phyloP scores from a whole-genome alignment of 257 asterid species.

The Eucommia ulmoides region DNA sequence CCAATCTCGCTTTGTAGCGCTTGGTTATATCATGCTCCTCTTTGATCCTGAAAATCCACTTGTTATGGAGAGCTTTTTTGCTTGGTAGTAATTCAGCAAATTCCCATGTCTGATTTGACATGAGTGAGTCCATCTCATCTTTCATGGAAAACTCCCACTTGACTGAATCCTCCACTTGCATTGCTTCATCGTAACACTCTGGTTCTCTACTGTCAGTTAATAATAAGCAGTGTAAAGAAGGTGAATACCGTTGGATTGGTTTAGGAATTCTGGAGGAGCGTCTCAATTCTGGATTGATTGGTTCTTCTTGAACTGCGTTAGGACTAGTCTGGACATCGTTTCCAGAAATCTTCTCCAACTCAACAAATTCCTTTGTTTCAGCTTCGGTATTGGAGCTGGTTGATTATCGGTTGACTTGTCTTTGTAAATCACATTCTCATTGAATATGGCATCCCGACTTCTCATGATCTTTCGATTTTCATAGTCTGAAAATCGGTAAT shows the following conservation, averaged over 20 bases:
- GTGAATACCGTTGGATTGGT: neutral
- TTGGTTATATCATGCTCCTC: neutral
- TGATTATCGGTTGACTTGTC: neutral
- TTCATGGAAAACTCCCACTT: constrained; percentile 1
- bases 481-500: neutral
- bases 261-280: neutral
- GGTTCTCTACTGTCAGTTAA: neutral
- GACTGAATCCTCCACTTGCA: neutral
- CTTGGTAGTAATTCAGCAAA: neutral
- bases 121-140: neutral
- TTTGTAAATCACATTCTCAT: neutral
- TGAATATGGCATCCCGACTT: neutral
- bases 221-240: neutral
- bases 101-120: neutral
- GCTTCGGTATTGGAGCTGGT: neutral
- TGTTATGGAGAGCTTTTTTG: constrained; percentile 1
- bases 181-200: neutral
- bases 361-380: neutral
- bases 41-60: neutral
- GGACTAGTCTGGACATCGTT: neutral
- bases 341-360: neutral
- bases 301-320: neutral
- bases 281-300: neutral
- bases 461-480: neutral
- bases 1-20: neutral